phyloP scores from a whole-genome alignment of 257 asterid species.

The Nicotiana tomentosiformis region DNA sequence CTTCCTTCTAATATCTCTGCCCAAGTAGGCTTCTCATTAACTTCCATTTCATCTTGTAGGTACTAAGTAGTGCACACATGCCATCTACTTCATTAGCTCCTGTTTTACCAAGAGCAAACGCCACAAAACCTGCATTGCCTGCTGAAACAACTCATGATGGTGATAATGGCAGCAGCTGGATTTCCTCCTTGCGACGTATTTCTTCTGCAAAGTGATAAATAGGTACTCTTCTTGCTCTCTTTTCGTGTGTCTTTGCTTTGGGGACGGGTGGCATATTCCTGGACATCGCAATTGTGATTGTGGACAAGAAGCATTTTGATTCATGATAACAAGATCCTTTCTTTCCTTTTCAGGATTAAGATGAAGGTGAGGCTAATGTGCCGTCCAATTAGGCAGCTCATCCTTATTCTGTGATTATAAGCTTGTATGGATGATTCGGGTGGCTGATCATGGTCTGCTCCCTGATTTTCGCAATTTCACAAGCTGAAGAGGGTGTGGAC shows the following conservation, averaged over 20 bases:
- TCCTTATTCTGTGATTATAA: neutral
- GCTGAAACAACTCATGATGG: slow-evolving; percentile 53
- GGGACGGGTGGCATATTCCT: neutral
- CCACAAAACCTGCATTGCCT: slow-evolving; percentile 51
- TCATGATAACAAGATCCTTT: neutral
- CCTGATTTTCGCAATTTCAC: slow-evolving; percentile 7
- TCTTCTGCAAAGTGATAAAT: slow-evolving; percentile 72
- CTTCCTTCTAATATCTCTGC: slow-evolving; percentile 1
- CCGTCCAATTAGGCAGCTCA: slow-evolving; percentile 1
- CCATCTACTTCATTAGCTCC: slow-evolving; percentile 69
- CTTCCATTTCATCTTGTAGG: slow-evolving; percentile 30
- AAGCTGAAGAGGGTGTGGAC: slow-evolving; percentile 9
- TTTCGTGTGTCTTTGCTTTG: neutral
- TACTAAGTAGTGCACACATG: slow-evolving; percentile 43
- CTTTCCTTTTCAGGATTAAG: neutral
- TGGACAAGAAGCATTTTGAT: neutral
- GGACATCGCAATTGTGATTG: neutral
- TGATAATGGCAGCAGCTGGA: slow-evolving; percentile 75
- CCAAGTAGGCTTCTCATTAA: neutral
- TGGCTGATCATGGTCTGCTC: slow-evolving; percentile 18
- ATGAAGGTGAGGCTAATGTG: neutral
- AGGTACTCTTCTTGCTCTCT: slow-evolving; percentile 16
- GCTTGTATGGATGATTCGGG: slow-evolving; percentile 11
- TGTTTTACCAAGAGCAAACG: slow-evolving; percentile 47
- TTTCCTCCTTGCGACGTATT: slow-evolving; percentile 79